Conservation (phyloP, 1,284 basidiomycete species). For the Ganoderma lingzhi region DNA sequence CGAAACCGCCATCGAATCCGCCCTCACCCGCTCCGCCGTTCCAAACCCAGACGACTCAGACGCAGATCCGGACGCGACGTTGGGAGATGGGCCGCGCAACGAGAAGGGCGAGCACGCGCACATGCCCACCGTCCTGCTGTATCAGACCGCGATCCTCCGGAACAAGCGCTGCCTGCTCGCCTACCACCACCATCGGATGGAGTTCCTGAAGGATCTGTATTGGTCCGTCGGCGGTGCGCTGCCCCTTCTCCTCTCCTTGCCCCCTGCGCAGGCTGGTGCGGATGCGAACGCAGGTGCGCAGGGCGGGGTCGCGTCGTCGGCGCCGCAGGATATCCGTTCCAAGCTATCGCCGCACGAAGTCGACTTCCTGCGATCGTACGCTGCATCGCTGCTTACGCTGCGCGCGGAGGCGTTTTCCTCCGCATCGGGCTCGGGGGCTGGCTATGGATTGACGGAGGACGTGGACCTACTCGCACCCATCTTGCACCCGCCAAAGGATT, state of each 20-base stretch:
- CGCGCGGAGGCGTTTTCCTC: conserved; percentile 82
- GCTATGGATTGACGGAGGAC: conserved; percentile 51
- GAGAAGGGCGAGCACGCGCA: conserved; percentile 33
- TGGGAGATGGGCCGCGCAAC: conserved; percentile 9
- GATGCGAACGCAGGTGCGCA: conserved; percentile 9
- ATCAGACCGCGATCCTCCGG: conserved; percentile 87
- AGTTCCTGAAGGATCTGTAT: conserved; percentile 85
- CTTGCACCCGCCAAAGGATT: conserved; percentile 79
- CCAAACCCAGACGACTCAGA: conserved; percentile 48
- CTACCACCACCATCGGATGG: conserved; percentile 88
- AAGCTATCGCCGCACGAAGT: conserved; percentile 91
- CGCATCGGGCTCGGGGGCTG: conserved; percentile 17
- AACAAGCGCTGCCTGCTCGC: conserved; percentile 95
- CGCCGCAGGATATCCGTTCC: conserved; percentile 67
- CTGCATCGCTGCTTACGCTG: conserved; percentile 83
- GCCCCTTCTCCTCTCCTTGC: conserved; percentile 81
- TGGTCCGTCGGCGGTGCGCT: conserved; percentile 95
- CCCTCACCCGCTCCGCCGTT: conserved; percentile 51
- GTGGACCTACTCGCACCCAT: conserved; percentile 87
- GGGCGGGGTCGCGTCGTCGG: conserved; percentile 8
- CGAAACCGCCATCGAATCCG: conserved; percentile 64
- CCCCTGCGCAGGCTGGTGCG: conserved; percentile 35
- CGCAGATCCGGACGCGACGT: conserved; percentile 35
- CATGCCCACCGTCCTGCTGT: conserved; percentile 82
- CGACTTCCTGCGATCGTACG: conserved; percentile 89